Evolutionary conservation across 148 eudicot species (phyloP).

Genomic region (Bassia scoparia): DNA sequence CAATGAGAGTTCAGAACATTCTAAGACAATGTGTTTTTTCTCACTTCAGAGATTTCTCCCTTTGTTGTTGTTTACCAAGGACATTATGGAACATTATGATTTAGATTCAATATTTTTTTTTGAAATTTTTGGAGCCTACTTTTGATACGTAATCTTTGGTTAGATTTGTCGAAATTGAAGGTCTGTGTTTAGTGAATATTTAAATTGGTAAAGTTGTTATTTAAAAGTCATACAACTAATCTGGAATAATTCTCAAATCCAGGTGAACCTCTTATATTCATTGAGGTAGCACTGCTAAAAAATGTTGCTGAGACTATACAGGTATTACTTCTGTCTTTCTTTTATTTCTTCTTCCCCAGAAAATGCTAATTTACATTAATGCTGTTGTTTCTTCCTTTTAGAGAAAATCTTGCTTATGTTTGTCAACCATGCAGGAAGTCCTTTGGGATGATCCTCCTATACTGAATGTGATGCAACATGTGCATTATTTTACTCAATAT

Average conservation of each 20-base stretch:
- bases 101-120: too few relatives aligned
- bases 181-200: constrained; percentile 7
- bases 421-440: constrained; percentile 58
- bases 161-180: not conserved
- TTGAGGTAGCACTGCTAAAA: constrained; percentile 91
- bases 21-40: too few relatives aligned
- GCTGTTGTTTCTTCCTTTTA: not conserved
- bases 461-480: constrained; percentile 85
- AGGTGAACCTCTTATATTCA: constrained; percentile 98
- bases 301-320: constrained; percentile 78
- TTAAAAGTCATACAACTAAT: constrained; percentile 7
- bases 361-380: not conserved
- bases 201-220: not conserved
- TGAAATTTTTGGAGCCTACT: too few relatives aligned
- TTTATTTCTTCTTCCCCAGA: not conserved
- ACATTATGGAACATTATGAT: too few relatives aligned
- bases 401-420: constrained; percentile 11
- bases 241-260: constrained; percentile 19
- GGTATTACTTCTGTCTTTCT: constrained; percentile 30
- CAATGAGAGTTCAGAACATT: too few relatives aligned
- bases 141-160: not conserved
- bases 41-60: too few relatives aligned
- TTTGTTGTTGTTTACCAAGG: too few relatives aligned
- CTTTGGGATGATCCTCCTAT: constrained; percentile 91
- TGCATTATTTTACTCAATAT: constrained; percentile 91